Conservation (phyloP, 768 basidiomycete species). For the Lyophyllum semitale region DNA sequence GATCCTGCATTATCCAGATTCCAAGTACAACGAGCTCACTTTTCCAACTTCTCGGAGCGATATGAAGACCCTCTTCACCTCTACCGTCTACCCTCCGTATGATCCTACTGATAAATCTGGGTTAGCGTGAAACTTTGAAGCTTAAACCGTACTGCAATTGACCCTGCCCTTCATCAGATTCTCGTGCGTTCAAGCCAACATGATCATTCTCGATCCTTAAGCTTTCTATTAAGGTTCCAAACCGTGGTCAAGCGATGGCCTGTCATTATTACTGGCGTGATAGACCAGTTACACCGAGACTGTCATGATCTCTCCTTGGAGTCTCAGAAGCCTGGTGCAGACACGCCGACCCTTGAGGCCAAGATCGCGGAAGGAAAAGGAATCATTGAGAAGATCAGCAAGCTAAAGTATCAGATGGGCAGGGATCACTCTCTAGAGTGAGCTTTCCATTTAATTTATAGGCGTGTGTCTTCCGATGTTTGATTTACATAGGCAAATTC, state of each 20-base stretch:
- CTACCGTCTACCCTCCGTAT: conserved; percentile 69
- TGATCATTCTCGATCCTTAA: not conserved
- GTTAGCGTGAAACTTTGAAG: conserved; percentile 35
- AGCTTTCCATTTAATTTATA: conserved; percentile 20
- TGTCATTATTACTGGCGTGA: conserved; percentile 77
- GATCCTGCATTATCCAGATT: too few relatives aligned
- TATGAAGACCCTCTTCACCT: conserved; percentile 33
- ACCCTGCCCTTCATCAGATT: conserved; percentile 45
- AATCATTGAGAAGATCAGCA: conserved; percentile 73
- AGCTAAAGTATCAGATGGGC: conserved; percentile 88
- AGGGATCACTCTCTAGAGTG: conserved; percentile 72
- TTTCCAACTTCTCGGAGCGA: too few relatives aligned
- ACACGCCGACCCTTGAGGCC: conserved; percentile 28
- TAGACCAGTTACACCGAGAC: conserved; percentile 72
- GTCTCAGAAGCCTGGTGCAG: conserved; percentile 25
- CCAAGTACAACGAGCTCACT: too few relatives aligned
- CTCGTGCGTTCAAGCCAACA: conserved; percentile 45
- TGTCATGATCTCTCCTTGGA: conserved; percentile 63
- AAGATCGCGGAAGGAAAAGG: conserved; percentile 74
- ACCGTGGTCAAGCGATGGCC: conserved; percentile 83
- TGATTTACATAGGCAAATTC: conserved; percentile 52
- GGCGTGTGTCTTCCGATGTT: not conserved
- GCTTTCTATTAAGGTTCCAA: conserved; percentile 55
- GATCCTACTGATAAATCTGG: conserved; percentile 71
- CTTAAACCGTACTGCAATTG: not conserved